Evolutionary conservation across 208 protist genomes (phyloP), one percentile per base, ranked within the genome.

Genomic region (Borovskyia barvae): DNA sequence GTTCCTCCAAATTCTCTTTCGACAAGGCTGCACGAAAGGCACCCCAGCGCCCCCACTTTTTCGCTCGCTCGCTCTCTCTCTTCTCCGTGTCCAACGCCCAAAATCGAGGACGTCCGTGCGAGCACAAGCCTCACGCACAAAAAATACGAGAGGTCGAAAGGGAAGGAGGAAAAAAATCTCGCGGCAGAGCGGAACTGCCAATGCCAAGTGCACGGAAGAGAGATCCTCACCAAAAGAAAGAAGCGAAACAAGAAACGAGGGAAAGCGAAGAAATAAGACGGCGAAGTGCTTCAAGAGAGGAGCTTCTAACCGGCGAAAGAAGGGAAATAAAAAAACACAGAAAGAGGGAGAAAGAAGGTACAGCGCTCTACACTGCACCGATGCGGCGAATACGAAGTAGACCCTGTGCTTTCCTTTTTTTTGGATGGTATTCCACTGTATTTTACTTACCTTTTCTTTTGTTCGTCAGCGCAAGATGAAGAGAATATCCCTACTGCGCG

Each of bases 241-340:
- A 37, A 55, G 26, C 17, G 24, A 28, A 61, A 17, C 1, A 36
- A 59, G 17, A 35, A 29, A 20, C 25, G 22, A 72, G 28, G 33
- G 20, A 64, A 49, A 35, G 68, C 9, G 39, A 1, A 49, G 40
- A 17, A 45, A 42, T 59, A 52, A 65, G 41, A 8, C 20, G 52
- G 36, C 19, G 35, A 19, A 59, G 33, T 14, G 50, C 7, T 30
- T 6, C 48, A 11, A 56, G 33, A 59, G 32, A 45, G 39, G 12
- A 39, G 43, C 66, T 61, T 41, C 46, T 49, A 56, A 61, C 12
- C 32, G 14, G 37, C 4, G 24, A 0, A 19, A 67, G 37, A 37
- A 62, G 32, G 43, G 20, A 29, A 49, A 12, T 19, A 5, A 26
- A 56, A 40, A 14, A 15, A 19, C 15, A 45, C 5, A 56, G 17